Evolutionary conservation across 2,329 filamentous ascomycete genomes (phyloP).

Genomic region (Colletotrichum simmondsii): DNA sequence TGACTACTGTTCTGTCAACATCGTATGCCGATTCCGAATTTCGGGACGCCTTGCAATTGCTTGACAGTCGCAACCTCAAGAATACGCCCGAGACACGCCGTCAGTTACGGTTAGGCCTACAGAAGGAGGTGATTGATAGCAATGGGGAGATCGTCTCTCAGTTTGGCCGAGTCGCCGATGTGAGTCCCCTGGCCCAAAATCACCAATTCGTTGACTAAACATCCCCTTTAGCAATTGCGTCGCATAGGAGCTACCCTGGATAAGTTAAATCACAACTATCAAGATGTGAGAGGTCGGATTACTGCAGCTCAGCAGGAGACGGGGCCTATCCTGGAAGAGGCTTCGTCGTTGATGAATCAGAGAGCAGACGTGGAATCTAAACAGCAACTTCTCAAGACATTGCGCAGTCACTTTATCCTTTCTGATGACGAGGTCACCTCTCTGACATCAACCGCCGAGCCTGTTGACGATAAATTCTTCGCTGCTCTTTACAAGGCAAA

Average conservation of each 20-base stretch:
- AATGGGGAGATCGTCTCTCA: constrained; percentile 91
- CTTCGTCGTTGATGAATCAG: constrained; percentile 77
- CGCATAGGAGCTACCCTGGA: constrained; percentile 84
- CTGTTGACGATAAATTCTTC: constrained; percentile 90
- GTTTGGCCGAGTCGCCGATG: constrained; percentile 90
- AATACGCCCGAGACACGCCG: constrained; percentile 85
- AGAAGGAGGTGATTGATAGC: constrained; percentile 92
- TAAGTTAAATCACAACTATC: constrained; percentile 82
- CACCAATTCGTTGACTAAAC: neutral
- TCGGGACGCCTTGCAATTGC: constrained; percentile 80
- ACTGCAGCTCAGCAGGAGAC: constrained; percentile 80
- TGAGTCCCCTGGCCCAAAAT: constrained; percentile 52
- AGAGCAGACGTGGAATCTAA: constrained; percentile 82
- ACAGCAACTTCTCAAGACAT: constrained; percentile 80
- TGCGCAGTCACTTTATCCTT: constrained; percentile 85
- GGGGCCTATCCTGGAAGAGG: constrained; percentile 79
- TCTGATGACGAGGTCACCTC: constrained; percentile 82
- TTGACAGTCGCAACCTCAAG: constrained; percentile 77
- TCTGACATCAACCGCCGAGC: constrained; percentile 82
- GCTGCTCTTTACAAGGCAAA: constrained; percentile 81
- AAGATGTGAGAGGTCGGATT: constrained; percentile 83
- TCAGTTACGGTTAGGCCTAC: constrained; percentile 82
- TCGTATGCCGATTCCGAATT: constrained; percentile 96
- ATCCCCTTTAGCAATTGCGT: constrained; percentile 76
- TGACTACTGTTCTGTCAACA: constrained; percentile 86